Base-by-base conservation (phyloP, 1,284 basidiomycete genomes). In the Leccinum cinnamomeum region DNA sequence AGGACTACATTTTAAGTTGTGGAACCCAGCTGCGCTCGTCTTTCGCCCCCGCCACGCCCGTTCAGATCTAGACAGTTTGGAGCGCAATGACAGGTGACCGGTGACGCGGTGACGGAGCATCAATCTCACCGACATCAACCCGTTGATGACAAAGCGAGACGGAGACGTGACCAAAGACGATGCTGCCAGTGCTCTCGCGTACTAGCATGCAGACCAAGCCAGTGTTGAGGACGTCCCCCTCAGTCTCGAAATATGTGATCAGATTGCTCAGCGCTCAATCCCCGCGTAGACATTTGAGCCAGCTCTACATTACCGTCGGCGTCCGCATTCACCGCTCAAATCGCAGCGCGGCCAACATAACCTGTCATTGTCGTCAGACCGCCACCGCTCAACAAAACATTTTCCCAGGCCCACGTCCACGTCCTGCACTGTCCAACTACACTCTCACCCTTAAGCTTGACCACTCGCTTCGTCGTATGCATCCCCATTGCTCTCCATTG, bases 401-500 rank as follows among this genome's bases (percentile, higher is more conserved):
- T 39, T 67, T 3, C 75, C 69, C 51, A 74, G 69, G n/a, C 69
- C 30, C 30, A 33, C 30, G 30, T 4, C 73, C 16, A 77, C 71
- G 5, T 80, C 77, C 63, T 79, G 79, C 18, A 72, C 70, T 81
- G 77, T 55, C 82, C 76, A 56, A 69, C 66, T 62, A 28, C 28
- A 53, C 76, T 61, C 18, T 72, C 76, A 5, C 70, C 67, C 30
- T 33, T 33, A 33, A 33, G 30, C 14, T 79, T 73, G 33, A 79
- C 62, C 23, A 81, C 79, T 1, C 77, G 81, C 69, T 87, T 80
- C 56, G 82, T 82, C 10, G 83, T 82, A 68, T 90, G 91, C 20
- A 80, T 78, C 89, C 89, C 89, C 89, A 91, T 1, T 82, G 79
- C 57, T 70, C 83, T 74, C 39, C 84, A 67, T 89, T 85, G 0